Conservation (phyloP, 23 red algal genomes). For the Gracilaria gracilis region DNA sequence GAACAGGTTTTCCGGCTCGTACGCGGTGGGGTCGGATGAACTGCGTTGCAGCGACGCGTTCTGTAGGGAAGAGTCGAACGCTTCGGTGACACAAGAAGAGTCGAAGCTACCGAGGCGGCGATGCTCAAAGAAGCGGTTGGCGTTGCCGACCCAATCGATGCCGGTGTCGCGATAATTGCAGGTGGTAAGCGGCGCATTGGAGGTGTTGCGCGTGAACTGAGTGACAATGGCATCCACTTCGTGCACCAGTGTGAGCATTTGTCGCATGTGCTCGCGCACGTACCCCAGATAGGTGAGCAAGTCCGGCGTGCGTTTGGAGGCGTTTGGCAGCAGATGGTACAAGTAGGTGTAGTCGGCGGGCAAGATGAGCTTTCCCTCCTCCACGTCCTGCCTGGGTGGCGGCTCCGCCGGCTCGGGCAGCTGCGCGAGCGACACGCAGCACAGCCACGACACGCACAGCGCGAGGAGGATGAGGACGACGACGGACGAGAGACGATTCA, state of each 20-base stretch:
- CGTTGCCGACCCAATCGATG: neutral
- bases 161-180: slow-evolving; percentile 28
- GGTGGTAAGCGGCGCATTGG: slow-evolving; percentile 32
- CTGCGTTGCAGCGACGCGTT: neutral
- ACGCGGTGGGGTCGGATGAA: neutral
- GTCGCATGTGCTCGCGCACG: neutral
- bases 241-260: neutral
- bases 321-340: neutral
- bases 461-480: neutral
- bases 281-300: neutral
- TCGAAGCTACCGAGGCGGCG: neutral
- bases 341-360: neutral
- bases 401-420: too few species aligned
- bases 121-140: slow-evolving; percentile 11
- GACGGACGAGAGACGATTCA: neutral
- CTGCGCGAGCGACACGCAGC: neutral
- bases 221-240: slow-evolving; percentile 18
- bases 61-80: slow-evolving; percentile 8
- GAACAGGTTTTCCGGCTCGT: neutral
- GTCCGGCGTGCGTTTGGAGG: too few species aligned
- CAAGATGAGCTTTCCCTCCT: neutral
- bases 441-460: neutral
- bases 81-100: slow-evolving; percentile 22
- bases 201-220: neutral
- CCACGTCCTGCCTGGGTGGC: neutral